Base-by-base conservation (phyloP, 805 yeast species). In the Suhomyces xylopsoci region DNA sequence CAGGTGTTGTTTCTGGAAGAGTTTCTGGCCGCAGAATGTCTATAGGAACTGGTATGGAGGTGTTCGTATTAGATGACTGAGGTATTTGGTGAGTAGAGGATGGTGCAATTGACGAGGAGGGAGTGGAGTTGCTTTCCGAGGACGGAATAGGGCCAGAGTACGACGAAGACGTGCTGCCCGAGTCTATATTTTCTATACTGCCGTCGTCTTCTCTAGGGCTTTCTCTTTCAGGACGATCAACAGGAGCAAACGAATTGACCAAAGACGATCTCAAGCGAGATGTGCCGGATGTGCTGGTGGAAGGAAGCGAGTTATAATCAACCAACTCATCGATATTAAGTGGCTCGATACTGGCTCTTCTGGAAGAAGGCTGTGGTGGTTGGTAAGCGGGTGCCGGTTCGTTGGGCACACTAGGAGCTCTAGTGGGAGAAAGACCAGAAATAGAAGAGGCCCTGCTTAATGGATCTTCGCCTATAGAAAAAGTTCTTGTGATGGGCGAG, bases 381-480 rank as follows among this genome's bases (percentile, higher is more conserved):
- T 69, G 71, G 54, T 71, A 71, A 1, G 73, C 67, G 0, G 76
- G 76, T 1, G 71, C 70, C 2, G 74, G 69, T 5, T 63, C 68
- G 7, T 55, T 53, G 1, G 70, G 71, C 3, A 54, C 17, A 8
- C 28, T 43, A n/a, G 15, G 36, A 24, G 52, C 36, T 2, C 25
- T 42, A 1, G 48, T 10, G 0, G 44, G 43, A n/a, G 48, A 22
- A 9, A 52, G 46, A 3, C 51, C 51, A 6, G 61, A 45, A 12
- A 69, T 62, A 1, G 69, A 73, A 14, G 70, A 65, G 19, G 65
- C 54, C 46, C 79, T 57, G 42, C 77, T 73, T 24, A 77, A 59
- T 2, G 71, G 71, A 45, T 70, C 75, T 5, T 77, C 77, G 2
- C 68, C 62, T 45, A 73, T 59, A 1, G 78, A 70, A 8, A 70